Conservation (phyloP, 2,329 filamentous ascomycete species). For the Fusarium redolens region DNA sequence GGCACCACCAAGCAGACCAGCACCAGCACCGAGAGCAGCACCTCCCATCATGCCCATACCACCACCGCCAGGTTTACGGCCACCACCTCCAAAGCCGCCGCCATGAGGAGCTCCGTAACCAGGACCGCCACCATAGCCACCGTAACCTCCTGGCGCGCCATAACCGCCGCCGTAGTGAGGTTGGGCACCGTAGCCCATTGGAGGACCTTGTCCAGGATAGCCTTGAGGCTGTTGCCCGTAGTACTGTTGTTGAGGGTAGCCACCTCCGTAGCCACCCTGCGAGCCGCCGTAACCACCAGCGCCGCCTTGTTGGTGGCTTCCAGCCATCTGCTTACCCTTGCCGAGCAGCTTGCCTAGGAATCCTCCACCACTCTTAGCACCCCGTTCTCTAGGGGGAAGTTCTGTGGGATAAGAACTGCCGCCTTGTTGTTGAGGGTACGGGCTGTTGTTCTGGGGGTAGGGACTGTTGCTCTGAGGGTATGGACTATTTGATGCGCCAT, state of each 20-base stretch:
- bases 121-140: constrained; percentile 49
- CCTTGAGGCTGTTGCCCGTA: constrained; percentile 42
- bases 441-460: constrained; percentile 45
- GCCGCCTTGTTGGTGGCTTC: constrained; percentile 41
- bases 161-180: constrained; percentile 42
- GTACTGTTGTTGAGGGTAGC: constrained; percentile 47
- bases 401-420: constrained; percentile 50
- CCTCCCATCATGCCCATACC: constrained; percentile 77
- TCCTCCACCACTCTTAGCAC: constrained; percentile 58
- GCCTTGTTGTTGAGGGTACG: constrained; percentile 48
- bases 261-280: constrained; percentile 39
- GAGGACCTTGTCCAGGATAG: constrained; percentile 42
- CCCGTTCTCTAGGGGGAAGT: constrained; percentile 55
- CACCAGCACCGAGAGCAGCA: constrained; percentile 81
- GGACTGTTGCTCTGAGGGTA: constrained; percentile 44
- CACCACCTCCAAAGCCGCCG: constrained; percentile 43
- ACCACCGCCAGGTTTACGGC: constrained; percentile 56
- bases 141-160: constrained; percentile 30
- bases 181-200: constrained; percentile 44
- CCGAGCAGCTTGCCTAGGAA: constrained; percentile 65
- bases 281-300: constrained; percentile 31
- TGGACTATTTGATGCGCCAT: constrained; percentile 44
- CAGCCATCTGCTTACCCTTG: constrained; percentile 56
- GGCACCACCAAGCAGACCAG: constrained; percentile 82
- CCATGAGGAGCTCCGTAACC: constrained; percentile 42